These are phyloP conservation scores for Globisporangium polare DNA, from an alignment of 352 stramenopile genomes.

Conservation along the genomic window DNA sequence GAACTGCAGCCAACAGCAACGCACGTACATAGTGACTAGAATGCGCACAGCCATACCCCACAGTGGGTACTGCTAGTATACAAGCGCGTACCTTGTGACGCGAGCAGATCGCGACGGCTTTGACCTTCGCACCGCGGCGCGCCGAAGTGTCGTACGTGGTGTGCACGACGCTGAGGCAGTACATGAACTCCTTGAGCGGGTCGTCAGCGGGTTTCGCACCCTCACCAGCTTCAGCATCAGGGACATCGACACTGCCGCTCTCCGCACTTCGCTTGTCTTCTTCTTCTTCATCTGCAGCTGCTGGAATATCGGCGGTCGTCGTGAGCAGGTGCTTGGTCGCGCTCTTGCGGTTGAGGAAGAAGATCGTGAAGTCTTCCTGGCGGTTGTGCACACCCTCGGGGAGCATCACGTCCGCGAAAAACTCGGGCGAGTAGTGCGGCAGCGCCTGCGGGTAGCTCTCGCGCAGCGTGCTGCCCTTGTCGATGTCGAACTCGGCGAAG, in stretches of 20 bases:
- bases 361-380: slow-evolving; percentile 81
- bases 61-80: background rate
- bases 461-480: slow-evolving; percentile 83
- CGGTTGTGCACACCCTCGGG: slow-evolving; percentile 88
- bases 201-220: slow-evolving; percentile 19
- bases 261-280: background rate
- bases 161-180: slow-evolving; percentile 83
- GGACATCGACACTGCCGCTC: background rate
- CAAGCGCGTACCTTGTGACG: slow-evolving; percentile 67
- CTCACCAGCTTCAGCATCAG: background rate
- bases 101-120: slow-evolving; percentile 79
- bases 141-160: slow-evolving; percentile 75
- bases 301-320: background rate
- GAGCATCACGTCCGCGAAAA: slow-evolving; percentile 88
- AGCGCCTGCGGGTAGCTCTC: slow-evolving; percentile 59
- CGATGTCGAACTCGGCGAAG: slow-evolving; percentile 85
- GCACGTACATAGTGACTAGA: slow-evolving; percentile 11
- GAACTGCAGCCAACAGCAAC: slow-evolving; percentile 25
- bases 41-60: background rate
- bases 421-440: slow-evolving; percentile 81
- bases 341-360: slow-evolving; percentile 80
- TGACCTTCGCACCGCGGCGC: slow-evolving; percentile 73
- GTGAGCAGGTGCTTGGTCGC: slow-evolving; percentile 9
- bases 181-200: slow-evolving; percentile 75
- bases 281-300: background rate